Conservation (phyloP, 495 filamentous ascomycete genomes). For the Aspergillus panamensis region DNA sequence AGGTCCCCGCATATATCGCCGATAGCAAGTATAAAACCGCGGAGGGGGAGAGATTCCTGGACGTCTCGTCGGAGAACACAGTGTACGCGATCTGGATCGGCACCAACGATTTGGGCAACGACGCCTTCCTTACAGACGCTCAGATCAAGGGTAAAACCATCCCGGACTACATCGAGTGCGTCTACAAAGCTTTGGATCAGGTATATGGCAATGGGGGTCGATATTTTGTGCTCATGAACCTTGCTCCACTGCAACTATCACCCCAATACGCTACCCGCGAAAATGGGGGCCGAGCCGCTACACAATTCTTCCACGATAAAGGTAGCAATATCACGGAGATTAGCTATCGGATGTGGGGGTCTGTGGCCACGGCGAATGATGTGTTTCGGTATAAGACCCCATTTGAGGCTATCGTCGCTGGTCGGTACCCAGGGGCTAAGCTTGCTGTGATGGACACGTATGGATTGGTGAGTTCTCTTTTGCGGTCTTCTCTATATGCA, state of each 20-base stretch:
- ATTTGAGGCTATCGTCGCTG: constrained; percentile 47
- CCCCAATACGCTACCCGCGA: constrained; percentile 55
- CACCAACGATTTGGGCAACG: constrained; percentile 67
- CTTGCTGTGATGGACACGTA: constrained; percentile 65
- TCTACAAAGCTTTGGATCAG: constrained; percentile 54
- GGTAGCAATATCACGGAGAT: constrained; percentile 54
- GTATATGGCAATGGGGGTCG: constrained; percentile 63
- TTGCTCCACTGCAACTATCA: constrained; percentile 57
- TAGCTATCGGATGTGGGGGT: constrained; percentile 57
- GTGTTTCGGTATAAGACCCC: constrained; percentile 60
- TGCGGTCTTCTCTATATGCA: background rate
- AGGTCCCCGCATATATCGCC: constrained; percentile 64
- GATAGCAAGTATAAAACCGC: constrained; percentile 47
- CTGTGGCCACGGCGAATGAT: constrained; percentile 56
- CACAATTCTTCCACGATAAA: constrained; percentile 60
- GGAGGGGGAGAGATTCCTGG: constrained; percentile 45
- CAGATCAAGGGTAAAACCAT: constrained; percentile 56
- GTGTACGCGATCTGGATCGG: constrained; percentile 77
- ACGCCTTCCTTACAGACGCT: constrained; percentile 59
- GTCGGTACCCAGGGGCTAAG: constrained; percentile 56
- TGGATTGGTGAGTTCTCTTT: constrained; percentile 40
- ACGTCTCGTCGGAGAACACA: constrained; percentile 51
- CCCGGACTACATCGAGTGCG: constrained; percentile 59
- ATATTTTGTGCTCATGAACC: constrained; percentile 66
- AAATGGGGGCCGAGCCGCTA: constrained; percentile 48